Evolutionary conservation across 257 asterid genomes (phyloP), one percentile per base, ranked within the genome.

Genomic region (Sherardia arvensis): DNA sequence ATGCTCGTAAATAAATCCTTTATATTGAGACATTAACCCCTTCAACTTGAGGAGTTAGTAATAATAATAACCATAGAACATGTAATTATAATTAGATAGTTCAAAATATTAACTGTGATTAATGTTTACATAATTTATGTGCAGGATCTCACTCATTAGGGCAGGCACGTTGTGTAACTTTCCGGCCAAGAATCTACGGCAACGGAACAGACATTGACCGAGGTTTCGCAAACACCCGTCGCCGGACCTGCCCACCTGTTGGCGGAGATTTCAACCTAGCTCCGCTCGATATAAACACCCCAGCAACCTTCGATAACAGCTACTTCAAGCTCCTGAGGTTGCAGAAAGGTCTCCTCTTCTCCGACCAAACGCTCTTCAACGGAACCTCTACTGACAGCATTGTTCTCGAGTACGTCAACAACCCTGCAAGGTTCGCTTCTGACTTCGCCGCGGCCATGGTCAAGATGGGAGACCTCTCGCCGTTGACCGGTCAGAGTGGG

Each of bases 81-180:
- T n/a, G n/a, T n/a, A n/a, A n/a, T n/a, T n/a, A n/a, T n/a, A n/a
- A n/a, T n/a, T n/a, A n/a, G n/a, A n/a, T n/a, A n/a, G n/a, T n/a
- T n/a, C n/a, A n/a, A n/a, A n/a, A n/a, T n/a, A n/a, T n/a, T n/a
- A n/a, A n/a, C n/a, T n/a, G n/a, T n/a, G n/a, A n/a, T n/a, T n/a
- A 54, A 54, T 26, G 4, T 26, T 55, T 12, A 54, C n/a, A n/a
- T n/a, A n/a, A n/a, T n/a, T n/a, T n/a, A 55, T 30, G 7, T 71
- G 61, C 57, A 77, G 76, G 82, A 30, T 61, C 77, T 0, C 79
- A 78, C 62, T 70, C 79, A 23, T 11, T 78, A 53, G 83, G 79
- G 14, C 78, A 71, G 29, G 71, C 73, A n/a, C 77, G 56, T 17
- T 78, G 83, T 14, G 3, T 17, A 6, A 8, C 56, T 2, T 78